Evolutionary conservation across 108 stramenopile genomes (phyloP).

Genomic region (Skeletonema potamos): DNA sequence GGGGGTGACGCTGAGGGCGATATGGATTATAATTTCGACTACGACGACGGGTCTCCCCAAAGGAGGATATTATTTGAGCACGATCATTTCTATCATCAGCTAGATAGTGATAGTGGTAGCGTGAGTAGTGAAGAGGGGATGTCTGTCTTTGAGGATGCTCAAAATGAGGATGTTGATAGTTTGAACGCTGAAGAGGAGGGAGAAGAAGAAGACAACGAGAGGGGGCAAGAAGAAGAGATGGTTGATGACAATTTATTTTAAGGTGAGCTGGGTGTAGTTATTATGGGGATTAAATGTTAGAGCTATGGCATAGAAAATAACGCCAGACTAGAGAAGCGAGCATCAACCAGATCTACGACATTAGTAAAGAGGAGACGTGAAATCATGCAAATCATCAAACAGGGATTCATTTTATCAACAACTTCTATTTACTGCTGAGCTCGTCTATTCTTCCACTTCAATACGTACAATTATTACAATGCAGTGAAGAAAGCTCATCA

Average conservation of each 20-base stretch:
- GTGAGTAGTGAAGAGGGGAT: conserved; percentile 14
- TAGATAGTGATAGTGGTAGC: conserved; percentile 15
- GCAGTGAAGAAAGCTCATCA: not conserved
- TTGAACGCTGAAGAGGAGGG: not conserved
- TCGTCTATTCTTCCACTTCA: not conserved
- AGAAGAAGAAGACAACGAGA: not conserved
- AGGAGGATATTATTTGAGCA: conserved; percentile 9
- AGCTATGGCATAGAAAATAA: too few relatives aligned
- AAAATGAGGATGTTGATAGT: conserved; percentile 13
- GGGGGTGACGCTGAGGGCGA: conserved; percentile 17
- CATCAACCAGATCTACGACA: too few relatives aligned
- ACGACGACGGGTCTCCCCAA: not conserved
- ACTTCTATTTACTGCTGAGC: not conserved
- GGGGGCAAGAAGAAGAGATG: not conserved
- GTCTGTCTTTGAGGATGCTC: conserved; percentile 10
- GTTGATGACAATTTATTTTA: too few relatives aligned
- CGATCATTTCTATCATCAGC: conserved; percentile 2
- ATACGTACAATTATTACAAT: not conserved
- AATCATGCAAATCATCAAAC: too few relatives aligned
- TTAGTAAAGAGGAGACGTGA: too few relatives aligned
- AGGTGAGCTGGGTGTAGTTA: too few relatives aligned
- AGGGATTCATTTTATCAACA: not conserved
- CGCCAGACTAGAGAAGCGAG: too few relatives aligned
- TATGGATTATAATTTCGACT: not conserved
- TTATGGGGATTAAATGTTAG: too few relatives aligned